phyloP scores from a whole-genome alignment of 225 moss, liverwort and hornwort genomes.

The Asterella californica region DNA sequence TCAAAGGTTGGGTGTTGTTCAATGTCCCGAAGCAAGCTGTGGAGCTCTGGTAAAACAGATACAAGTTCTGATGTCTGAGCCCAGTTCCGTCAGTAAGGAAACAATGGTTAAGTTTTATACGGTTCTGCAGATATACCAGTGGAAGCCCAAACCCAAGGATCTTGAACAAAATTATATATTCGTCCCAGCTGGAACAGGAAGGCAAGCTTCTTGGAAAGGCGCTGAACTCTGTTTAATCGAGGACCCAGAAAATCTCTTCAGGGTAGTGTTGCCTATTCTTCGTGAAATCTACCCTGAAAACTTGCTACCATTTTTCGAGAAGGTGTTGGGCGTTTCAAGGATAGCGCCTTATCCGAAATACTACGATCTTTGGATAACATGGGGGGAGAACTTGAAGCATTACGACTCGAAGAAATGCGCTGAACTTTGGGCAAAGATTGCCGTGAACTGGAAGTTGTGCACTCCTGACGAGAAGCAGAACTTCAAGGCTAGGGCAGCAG shows the following conservation, averaged over 20 bases:
- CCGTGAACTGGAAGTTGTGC: constrained; percentile 1
- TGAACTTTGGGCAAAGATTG: constrained; percentile 7
- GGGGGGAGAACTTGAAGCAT: neutral
- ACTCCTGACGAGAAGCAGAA: neutral
- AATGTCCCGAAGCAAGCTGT: neutral
- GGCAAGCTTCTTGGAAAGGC: neutral
- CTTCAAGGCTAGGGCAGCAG: constrained; percentile 10
- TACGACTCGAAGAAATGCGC: neutral
- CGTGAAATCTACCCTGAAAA: neutral
- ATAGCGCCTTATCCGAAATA: neutral
- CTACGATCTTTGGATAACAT: neutral
- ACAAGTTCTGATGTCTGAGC: neutral
- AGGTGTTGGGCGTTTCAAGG: neutral
- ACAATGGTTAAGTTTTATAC: neutral
- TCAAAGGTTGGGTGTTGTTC: neutral
- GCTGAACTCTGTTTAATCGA: neutral
- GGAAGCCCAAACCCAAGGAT: neutral
- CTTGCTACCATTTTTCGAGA: neutral
- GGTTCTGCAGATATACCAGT: neutral
- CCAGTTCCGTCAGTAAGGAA: neutral
- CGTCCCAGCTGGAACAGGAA: neutral
- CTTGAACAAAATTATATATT: neutral
- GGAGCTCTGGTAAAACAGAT: neutral
- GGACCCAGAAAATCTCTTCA: constrained; percentile 1
- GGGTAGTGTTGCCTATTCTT: neutral